Evolutionary conservation across 2,329 filamentous ascomycete species (phyloP), one percentile per base, ranked within the genome.

Genomic region (Akanthomyces muscarius): DNA sequence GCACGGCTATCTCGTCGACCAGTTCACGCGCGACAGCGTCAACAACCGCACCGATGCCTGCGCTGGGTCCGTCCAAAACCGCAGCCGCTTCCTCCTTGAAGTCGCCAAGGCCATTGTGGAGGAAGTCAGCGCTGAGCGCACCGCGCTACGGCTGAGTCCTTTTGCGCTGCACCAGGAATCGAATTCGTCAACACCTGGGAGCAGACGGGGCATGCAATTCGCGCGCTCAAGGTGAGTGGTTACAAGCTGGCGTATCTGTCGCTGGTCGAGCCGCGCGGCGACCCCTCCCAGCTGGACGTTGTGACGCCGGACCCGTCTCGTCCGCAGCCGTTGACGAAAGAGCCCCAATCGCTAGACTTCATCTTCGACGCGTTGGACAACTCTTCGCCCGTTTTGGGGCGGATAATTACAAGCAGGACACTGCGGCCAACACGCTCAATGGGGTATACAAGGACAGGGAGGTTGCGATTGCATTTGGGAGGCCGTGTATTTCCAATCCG

Each of bases 1-100:
- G 3, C 85, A 87, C 65, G 84, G 86, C 0, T 89, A 88, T 66
- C 75, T 90, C 0, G 74, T 86, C n/a, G 85, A 87, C 61, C 85
- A 88, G 63, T 90, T 89, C 72, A 77, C 84, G 0, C 82, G 78
- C 23, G 76, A 79, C 14, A 77, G 77, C 2, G 76, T 77, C 61
- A 86, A 86, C 67, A 73, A 76, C 51, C 75, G 83, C 28, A 83
- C 78, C 0, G 84, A 86, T 68, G 68, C 74, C 45, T 86, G 85
- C 69, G 84, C 84, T 8, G 83, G 83, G 0, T 77, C 74, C 28
- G 75, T 85, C 33, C 78, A 83, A 67, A 85, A 85, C 66, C 76
- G 83, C 4, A 78, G 78, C 14, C 76, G 83, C 1, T 75, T 86
- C 54, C 71, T 82, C 25, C 66, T 83, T 0, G 83, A 86, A 65